Percentiles rank a stretch among this genome's conserved stretches.
These are phyloP conservation scores for Chaetothyriales sp. DNA, from an alignment of 2,329 filamentous ascomycete genomes.

Conservation along the genomic window DNA sequence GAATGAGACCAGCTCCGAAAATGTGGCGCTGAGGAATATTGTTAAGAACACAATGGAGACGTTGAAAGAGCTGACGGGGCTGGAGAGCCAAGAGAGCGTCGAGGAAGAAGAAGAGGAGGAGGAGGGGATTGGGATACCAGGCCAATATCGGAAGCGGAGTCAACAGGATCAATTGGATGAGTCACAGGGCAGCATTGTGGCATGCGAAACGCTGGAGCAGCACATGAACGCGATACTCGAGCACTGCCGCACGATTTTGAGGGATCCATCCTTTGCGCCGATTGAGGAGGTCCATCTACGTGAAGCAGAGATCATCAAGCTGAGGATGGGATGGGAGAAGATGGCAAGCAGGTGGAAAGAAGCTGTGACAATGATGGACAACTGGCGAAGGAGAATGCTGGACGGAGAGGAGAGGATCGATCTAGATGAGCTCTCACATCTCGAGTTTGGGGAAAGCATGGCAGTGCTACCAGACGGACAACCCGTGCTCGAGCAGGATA, in stretches of 20 bases:
- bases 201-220: slow-evolving; percentile 53
- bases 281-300: slow-evolving; percentile 88
- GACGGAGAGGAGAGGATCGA: slow-evolving; percentile 25
- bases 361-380: slow-evolving; percentile 77
- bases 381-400: slow-evolving; percentile 72
- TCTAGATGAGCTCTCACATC: slow-evolving; percentile 29
- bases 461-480: slow-evolving; percentile 21
- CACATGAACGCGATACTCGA: slow-evolving; percentile 68
- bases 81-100: slow-evolving; percentile 26
- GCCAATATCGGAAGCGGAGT: slow-evolving; percentile 15
- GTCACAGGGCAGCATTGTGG: slow-evolving; percentile 33
- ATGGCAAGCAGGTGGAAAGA: slow-evolving; percentile 89
- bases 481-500: slow-evolving; percentile 20
- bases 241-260: slow-evolving; percentile 70
- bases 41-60: slow-evolving; percentile 58
- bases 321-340: slow-evolving; percentile 78
- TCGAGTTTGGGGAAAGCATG: slow-evolving; percentile 26
- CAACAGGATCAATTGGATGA: background rate
- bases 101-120: slow-evolving; percentile 10
- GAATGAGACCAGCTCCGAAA: slow-evolving; percentile 63
- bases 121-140: slow-evolving; percentile 18
- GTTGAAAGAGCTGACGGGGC: slow-evolving; percentile 47
- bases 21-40: slow-evolving; percentile 64
- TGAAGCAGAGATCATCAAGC: slow-evolving; percentile 73
- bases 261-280: slow-evolving; percentile 90